A percentile compares a stretch with the other conserved stretches of the same genome.
Evolutionary conservation across 352 stramenopile genomes (phyloP).

Genomic region (Phytophthora cactorum): DNA sequence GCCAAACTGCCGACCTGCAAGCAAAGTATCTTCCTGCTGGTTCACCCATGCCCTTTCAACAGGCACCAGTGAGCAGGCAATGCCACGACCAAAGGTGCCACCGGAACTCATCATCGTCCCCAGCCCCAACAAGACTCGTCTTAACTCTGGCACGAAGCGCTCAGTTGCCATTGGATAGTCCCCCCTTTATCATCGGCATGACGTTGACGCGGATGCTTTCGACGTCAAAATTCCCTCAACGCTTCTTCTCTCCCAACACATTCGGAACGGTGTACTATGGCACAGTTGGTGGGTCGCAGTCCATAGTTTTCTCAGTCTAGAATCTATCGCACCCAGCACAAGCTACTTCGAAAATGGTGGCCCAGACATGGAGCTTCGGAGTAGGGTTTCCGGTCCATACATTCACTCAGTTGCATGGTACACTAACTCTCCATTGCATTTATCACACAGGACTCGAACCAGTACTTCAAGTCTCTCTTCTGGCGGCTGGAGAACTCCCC

Average conservation of each 20-base stretch:
- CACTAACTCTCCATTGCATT: not conserved
- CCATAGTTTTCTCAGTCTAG: conserved; percentile 14
- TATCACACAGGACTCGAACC: conserved; percentile 24
- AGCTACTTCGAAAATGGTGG: conserved; percentile 6
- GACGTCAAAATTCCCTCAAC: conserved; percentile 2
- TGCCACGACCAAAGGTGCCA: too few species aligned
- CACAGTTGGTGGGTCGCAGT: not conserved
- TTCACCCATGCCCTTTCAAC: not conserved
- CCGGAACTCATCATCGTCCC: too few species aligned
- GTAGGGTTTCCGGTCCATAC: not conserved
- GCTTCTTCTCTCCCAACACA: conserved; percentile 8
- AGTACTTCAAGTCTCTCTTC: conserved; percentile 29
- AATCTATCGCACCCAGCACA: conserved; percentile 9
- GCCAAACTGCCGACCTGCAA: too few species aligned
- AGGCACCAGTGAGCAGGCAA: not conserved
- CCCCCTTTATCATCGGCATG: not conserved
- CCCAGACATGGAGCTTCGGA: conserved; percentile 18
- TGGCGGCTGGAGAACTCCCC: conserved; percentile 23
- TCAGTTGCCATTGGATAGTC: not conserved
- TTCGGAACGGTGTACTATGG: conserved; percentile 6
- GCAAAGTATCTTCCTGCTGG: not conserved
- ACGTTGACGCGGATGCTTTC: not conserved
- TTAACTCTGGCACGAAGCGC: too few species aligned
- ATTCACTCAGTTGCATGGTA: not conserved
- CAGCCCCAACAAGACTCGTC: too few species aligned